Evolutionary conservation across 2,329 filamentous ascomycete species (phyloP), one percentile per base, ranked within the genome.

Genomic region (Colletotrichum salicis): DNA sequence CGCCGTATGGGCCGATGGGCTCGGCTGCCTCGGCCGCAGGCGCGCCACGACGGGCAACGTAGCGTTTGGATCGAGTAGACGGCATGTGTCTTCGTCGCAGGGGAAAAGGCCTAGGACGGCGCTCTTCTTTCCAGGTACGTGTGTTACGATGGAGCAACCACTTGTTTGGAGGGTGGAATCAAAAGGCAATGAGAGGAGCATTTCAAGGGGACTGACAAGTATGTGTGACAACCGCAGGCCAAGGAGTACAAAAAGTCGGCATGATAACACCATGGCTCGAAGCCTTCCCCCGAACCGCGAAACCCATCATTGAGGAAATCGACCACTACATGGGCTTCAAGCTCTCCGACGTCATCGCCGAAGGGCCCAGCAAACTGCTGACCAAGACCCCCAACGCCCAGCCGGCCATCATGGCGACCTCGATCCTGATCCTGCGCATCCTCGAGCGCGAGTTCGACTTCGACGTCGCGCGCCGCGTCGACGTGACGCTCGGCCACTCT

Each of bases 321-420:
- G 94, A 98, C 83, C 85, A 90, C 54, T 89, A 90, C 31, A 88
- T 97, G 77, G 89, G 92, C 76, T 91, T 92, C 78, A 91, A 91
- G 74, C 88, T 98, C 69, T 95, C 94, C 51, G 86, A 87, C 31
- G 87, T 96, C 71, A 97, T 98, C 76, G 90, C 92, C 71, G 86
- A 93, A 33, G 95, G 96, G 0, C 93, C 96, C 1, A 94, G 93
- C 76, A 90, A 90, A 67, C 84, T 87, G 63, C 89, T 98, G 67
- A 97, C 94, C 52, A 89, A 90, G 69, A 98, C 96, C 5, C 90
- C 93, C 75, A 95, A 97, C 79, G 93, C 96, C 4, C 96, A 98
- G 82, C 96, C 96, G 1, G 95, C 96, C 77, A 97, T 98, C 81
- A 97, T 98, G 94, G 94, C 95, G 15, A 96, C 94, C 4, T 97